These are phyloP conservation scores for Sugiyamaella japonica DNA, from an alignment of 1,139 yeast genomes.

Conservation along the genomic window DNA sequence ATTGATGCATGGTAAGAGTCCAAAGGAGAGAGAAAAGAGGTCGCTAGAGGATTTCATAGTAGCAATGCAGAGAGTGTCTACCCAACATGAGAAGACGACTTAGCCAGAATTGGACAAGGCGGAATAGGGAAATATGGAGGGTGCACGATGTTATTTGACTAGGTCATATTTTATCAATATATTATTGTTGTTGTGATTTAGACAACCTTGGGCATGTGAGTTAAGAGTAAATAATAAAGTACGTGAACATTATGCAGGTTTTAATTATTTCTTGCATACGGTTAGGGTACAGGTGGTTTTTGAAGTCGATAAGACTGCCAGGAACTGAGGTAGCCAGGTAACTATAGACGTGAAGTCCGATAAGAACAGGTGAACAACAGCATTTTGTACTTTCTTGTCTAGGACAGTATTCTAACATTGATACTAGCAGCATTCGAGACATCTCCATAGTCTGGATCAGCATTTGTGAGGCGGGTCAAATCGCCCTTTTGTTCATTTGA, in stretches of 20 bases:
- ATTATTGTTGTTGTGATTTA: not conserved
- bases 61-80: slow-evolving; percentile 97
- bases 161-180: not conserved
- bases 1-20: slow-evolving; percentile 87
- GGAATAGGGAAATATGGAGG: not conserved
- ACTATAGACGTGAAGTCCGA: too few relatives aligned
- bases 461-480: too few relatives aligned
- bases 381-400: too few relatives aligned
- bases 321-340: not conserved
- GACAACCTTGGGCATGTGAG: too few relatives aligned
- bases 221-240: too few relatives aligned
- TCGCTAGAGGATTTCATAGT: slow-evolving; percentile 92
- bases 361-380: too few relatives aligned
- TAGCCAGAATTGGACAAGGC: slow-evolving; percentile 24
- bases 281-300: not conserved
- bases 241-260: not conserved
- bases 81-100: slow-evolving; percentile 80
- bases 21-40: slow-evolving; percentile 70
- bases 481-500: too few relatives aligned
- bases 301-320: not conserved
- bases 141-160: not conserved
- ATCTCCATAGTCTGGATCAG: too few relatives aligned
- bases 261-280: not conserved
- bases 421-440: too few relatives aligned
- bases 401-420: too few relatives aligned